A percentile compares a stretch with the other conserved stretches of the same genome.
Evolutionary conservation across 306 rosid species (phyloP).

Genomic region (Vachellia collinsii): DNA sequence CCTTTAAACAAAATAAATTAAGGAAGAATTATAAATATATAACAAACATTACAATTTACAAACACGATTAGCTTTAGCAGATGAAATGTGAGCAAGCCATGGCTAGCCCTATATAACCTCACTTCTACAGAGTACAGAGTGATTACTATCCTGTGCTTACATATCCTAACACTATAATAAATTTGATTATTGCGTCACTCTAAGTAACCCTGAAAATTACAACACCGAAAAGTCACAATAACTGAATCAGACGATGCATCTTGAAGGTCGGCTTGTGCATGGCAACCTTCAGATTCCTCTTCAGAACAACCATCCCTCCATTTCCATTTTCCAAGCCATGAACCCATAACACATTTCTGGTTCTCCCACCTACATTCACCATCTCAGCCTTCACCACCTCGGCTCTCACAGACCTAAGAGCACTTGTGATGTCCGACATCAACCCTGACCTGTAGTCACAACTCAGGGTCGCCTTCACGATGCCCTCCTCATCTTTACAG

Average conservation of each 20-base stretch:
- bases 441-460: conserved; percentile 64
- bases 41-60: background rate
- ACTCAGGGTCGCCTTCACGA: conserved; percentile 60
- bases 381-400: conserved; percentile 66
- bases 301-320: conserved; percentile 47
- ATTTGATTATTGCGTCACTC: background rate
- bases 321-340: conserved; percentile 47
- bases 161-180: background rate
- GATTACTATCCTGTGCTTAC: conserved; percentile 27
- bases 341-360: conserved; percentile 58
- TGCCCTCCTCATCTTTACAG: conserved; percentile 42
- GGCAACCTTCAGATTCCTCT: conserved; percentile 53
- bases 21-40: background rate
- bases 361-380: conserved; percentile 66
- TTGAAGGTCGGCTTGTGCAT: conserved; percentile 42
- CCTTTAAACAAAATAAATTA: too few relatives aligned
- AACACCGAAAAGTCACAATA: background rate
- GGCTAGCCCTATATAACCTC: background rate
- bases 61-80: background rate
- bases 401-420: conserved; percentile 46
- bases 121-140: background rate
- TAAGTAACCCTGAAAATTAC: background rate
- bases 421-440: conserved; percentile 54
- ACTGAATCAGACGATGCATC: conserved; percentile 27
- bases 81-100: background rate